A percentile compares a stretch with the other conserved stretches of the same genome.
Evolutionary conservation across 768 basidiomycete genomes (phyloP).

Genomic region (Boletales sp.): DNA sequence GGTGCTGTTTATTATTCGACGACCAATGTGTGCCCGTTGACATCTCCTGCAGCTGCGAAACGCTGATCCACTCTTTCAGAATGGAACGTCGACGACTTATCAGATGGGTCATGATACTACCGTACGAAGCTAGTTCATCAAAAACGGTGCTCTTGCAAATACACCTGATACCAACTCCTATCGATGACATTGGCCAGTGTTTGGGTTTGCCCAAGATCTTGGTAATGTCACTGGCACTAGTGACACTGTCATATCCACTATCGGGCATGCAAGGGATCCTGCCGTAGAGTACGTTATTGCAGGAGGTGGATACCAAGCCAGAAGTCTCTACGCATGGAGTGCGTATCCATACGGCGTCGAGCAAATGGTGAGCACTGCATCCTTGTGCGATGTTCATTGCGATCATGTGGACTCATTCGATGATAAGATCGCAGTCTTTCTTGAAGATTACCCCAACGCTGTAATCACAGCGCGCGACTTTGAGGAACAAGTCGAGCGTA

Average conservation of each 20-base stretch:
- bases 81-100: slow-evolving; percentile 43
- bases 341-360: slow-evolving; percentile 33
- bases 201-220: slow-evolving; percentile 56
- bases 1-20: slow-evolving; percentile 63
- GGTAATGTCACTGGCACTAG: slow-evolving; percentile 39
- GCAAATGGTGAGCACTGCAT: slow-evolving; percentile 29
- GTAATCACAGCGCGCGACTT: slow-evolving; percentile 42
- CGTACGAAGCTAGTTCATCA: slow-evolving; percentile 60
- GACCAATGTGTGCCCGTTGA: slow-evolving; percentile 35
- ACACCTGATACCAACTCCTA: slow-evolving; percentile 52
- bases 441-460: slow-evolving; percentile 45
- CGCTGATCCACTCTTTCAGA: slow-evolving; percentile 29
- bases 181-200: slow-evolving; percentile 58
- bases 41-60: not conserved
- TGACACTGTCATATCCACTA: not conserved
- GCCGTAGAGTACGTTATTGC: slow-evolving; percentile 44
- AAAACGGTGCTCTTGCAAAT: slow-evolving; percentile 49
- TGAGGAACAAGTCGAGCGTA: slow-evolving; percentile 43
- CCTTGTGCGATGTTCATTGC: not conserved
- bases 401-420: too few species aligned
- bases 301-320: slow-evolving; percentile 36
- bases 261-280: too few species aligned
- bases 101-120: slow-evolving; percentile 54
- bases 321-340: slow-evolving; percentile 46
- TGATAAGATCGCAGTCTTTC: slow-evolving; percentile 45